Evolutionary conservation across 805 yeast species (phyloP), one percentile per base, ranked within the genome.

Genomic region (Metschnikowia koreensis): DNA sequence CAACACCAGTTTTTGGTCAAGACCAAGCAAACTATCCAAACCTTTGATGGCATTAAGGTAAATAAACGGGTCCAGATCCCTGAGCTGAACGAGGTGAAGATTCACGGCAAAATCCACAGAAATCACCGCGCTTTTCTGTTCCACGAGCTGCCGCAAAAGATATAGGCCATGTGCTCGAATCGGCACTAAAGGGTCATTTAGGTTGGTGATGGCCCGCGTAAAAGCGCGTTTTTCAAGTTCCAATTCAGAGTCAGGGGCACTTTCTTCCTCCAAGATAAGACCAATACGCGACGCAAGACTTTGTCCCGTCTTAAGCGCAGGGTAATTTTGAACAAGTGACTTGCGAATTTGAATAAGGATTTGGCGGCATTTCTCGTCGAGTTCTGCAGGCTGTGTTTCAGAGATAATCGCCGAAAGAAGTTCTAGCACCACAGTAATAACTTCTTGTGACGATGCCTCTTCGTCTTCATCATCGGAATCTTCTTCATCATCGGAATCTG

Each of bases 41-140:
- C 94, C 92, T 61, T 87, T 89, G 55, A 94, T 88, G 0, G 86
- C 87, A 62, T 89, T 93, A 49, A 94, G 66, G 64, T 89, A 94
- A 13, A 94, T 81, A 65, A 84, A 93, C 0, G 99, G 96, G 53
- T 93, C 99, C 0, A 82, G 76, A 58, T 90, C 96, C 44, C 79
- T 77, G 41, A 94, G 67, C 57, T 86, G 89, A 1, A 75, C 69
- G 15, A 87, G 61, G 63, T 87, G 89, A 12, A 89, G 66, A 15
- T 80, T 75, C 29, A 89, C 66, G 0, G 81, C 93, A 48, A 80
- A 78, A 3, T 78, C 81, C 9, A 80, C 45, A 0, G 78, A 62
- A 12, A 89, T 64, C 0, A 81, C 82, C 1, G 72, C 64, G n/a
- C 88, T 81, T 36, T 73, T 73, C 31, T 66, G 68, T 40, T 70